Base-by-base conservation (phyloP, 345 rosid species). In the Rhodamnia rubescens region DNA sequence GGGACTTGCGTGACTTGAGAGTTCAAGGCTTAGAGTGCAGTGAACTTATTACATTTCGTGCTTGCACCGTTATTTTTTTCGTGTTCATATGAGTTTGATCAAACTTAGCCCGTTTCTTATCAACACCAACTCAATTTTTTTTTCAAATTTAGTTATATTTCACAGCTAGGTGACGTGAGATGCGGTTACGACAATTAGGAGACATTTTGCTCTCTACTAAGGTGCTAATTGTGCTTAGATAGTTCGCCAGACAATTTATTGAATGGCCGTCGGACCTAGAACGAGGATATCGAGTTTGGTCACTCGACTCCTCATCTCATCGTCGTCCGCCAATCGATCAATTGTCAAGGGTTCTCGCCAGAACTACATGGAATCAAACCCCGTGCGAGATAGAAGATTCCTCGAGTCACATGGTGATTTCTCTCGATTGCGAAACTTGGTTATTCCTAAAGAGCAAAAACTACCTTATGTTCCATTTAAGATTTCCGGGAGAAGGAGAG, bases 141-240 rank as follows among this genome's bases (percentile, higher is more conserved):
- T 29, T 54, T 53, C 56, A 54, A 54, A 20, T 54, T 54, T 20
- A 7, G 57, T 7, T 54, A 54, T 21, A 54, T 54, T 61, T 9
- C 74, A 40, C 4, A 15, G 8, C 74, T 15, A 8, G 44, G 21
- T 18, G 8, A 5, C 9, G 0, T 16, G 4, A 5, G 12, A 20
- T 2, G 6, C 0, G 11, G 0, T 8, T 20, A 15, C 0, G 1
- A 13, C 40, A 27, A 14, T 7, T 61, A 1, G 40, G 74, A 61
- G 10, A 14, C 74, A 7, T 14, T 61, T 61, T 1, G 2, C 21
- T 61, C 42, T 29, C 5, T 4, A 0, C 6, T 16, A 2, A 12
- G 24, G 12, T 36, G 7, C 0, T 36, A 47, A 8, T 69, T 0
- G 3, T 4, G 44, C 24, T 4, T 9, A 32, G 78, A 32, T 18